Conservation (phyloP, 176 grass and related monocot genomes). For the Eleusine coracana region DNA sequence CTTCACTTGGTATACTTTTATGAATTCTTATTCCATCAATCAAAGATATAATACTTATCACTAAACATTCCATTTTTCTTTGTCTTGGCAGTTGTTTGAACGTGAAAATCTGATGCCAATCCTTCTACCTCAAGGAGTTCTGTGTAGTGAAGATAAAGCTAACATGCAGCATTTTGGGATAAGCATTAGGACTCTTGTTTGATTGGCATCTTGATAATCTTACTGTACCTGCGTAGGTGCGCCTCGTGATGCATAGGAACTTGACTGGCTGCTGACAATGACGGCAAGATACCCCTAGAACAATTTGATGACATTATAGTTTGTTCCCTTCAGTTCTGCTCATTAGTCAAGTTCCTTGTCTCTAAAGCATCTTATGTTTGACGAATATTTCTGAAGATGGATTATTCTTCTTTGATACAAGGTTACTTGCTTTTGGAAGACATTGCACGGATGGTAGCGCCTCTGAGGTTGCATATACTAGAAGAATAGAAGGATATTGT, state of each 20-base stretch:
- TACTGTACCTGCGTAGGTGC: not conserved
- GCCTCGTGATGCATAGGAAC: constrained; percentile 13
- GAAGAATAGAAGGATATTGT: not conserved
- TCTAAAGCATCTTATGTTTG: constrained; percentile 10
- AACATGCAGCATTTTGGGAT: not conserved
- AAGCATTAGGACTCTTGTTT: not conserved
- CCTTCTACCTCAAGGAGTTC: not conserved
- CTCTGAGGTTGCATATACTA: not conserved
- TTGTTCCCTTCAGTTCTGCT: not conserved
- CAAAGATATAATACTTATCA: not conserved
- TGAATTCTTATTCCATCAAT: not conserved
- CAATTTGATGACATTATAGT: not conserved
- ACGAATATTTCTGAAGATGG: not conserved
- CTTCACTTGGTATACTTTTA: not conserved
- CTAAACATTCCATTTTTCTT: not conserved
- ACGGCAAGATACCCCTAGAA: not conserved
- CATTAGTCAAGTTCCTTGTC: constrained; percentile 21
- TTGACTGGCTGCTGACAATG: constrained; percentile 7
- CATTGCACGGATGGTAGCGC: not conserved
- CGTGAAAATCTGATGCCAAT: not conserved
- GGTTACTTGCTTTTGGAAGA: not conserved
- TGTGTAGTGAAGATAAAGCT: not conserved
- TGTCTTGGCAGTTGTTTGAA: not conserved
- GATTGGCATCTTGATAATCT: not conserved
- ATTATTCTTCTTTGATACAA: not conserved